Base-by-base conservation (phyloP, 192 early-diverging fungal species). In the Lobosporangium transversale region DNA sequence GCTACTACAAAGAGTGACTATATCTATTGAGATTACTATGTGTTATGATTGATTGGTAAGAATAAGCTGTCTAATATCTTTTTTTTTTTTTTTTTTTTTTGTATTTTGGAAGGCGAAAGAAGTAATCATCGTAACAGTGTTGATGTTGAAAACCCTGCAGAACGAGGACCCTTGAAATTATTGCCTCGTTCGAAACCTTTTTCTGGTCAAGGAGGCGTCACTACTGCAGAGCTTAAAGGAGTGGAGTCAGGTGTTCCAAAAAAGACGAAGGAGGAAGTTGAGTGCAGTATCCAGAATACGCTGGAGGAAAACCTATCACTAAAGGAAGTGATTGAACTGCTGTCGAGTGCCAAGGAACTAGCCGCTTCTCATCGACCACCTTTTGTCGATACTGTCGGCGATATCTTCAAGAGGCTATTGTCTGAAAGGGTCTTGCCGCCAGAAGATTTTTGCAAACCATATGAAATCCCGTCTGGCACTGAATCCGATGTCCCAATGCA, bases 381-480 rank as follows among this genome's bases (percentile, higher is more conserved):
- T 27, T 32, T 69, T 45, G 68, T 82, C 1, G 81, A 85, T 9
- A 76, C 88, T 53, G 83, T 89, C 24, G 56, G 62, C 15, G 81
- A 81, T 49, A 54, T 91, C 9, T 80, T 88, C 79, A 88, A 86
- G 70, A 79, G 73, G 33, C 75, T 93, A 53, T 31, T 69, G 20
- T 23, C 52, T 4, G 74, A 85, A 11, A 64, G 64, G 20, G 48
- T 86, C 40, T 52, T 92, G n/a, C 63, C 85, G 40, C 54, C 49
- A 18, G 81, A 87, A 48, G 66, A 81, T 18, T 73, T 87, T 37
- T 79, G 90, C 32, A 68, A 63, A 9, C 81, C 80, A 27, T 67
- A 81, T 62, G 89, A 89, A 62, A 58, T 84, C 53, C 73, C 92
- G 48, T 85, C 91, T 40, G 95, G 95, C 62, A 79, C 92, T 43